These are phyloP conservation scores for Mimosa pudica DNA, from an alignment of 306 rosid genomes.

Conservation along the genomic window DNA sequence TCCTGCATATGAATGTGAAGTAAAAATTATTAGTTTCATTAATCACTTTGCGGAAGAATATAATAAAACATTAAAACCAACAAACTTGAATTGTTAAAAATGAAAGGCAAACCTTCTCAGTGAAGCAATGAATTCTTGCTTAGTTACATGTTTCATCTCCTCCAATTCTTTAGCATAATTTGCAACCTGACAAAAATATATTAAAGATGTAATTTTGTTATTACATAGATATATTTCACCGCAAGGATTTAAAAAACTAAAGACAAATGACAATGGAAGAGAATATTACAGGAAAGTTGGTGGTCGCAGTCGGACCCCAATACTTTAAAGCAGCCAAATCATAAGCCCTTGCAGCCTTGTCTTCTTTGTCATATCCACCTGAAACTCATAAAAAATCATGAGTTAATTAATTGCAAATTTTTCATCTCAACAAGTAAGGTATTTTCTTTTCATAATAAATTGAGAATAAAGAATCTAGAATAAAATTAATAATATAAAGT, in stretches of 20 bases:
- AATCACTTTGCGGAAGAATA: neutral
- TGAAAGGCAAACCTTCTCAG: constrained; percentile 64
- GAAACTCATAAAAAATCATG: constrained; percentile 26
- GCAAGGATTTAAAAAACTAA: neutral
- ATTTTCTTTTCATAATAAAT: neutral
- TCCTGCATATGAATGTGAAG: constrained; percentile 49
- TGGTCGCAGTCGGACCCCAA: constrained; percentile 95
- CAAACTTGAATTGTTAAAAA: neutral
- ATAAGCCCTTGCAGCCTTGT: constrained; percentile 97
- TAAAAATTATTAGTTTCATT: neutral
- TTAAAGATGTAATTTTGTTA: neutral
- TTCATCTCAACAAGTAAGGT: neutral
- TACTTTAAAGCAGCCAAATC: constrained; percentile 98
- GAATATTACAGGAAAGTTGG: constrained; percentile 82
- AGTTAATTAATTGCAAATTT: constrained; percentile 13
- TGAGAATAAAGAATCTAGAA: constrained; percentile 8
- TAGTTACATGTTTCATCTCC: constrained; percentile 84
- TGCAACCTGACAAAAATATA: constrained; percentile 53
- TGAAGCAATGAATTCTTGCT: constrained; percentile 97
- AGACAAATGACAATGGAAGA: constrained; percentile 16
- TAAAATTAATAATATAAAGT: neutral
- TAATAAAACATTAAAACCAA: neutral
- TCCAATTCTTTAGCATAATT: constrained; percentile 76
- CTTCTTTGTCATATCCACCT: constrained; percentile 99
- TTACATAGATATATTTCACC: neutral